Conservation (phyloP, 805 yeast genomes). For the Schizosaccharomyces lindneri region DNA sequence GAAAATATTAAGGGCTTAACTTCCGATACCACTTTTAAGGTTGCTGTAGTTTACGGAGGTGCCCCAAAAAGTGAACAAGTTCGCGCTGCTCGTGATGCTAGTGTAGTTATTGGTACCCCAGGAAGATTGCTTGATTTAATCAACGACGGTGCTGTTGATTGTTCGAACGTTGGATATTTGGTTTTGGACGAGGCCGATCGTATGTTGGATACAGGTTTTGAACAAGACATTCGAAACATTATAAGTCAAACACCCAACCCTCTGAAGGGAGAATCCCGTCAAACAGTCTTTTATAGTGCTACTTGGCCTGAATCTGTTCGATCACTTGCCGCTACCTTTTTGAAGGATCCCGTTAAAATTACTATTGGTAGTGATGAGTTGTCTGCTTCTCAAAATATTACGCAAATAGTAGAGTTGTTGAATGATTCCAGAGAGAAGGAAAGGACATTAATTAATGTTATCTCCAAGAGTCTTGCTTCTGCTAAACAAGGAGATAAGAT, state of each 20-base stretch:
- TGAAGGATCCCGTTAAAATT: conserved; percentile 64
- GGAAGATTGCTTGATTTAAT: conserved; percentile 81
- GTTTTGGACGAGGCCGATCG: conserved; percentile 96
- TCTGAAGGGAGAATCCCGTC: conserved; percentile 25
- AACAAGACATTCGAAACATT: conserved; percentile 76
- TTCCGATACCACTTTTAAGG: conserved; percentile 36
- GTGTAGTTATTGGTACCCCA: conserved; percentile 86
- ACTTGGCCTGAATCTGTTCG: conserved; percentile 99
- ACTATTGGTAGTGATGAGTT: conserved; percentile 74
- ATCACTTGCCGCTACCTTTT: conserved; percentile 63
- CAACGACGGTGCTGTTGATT: conserved; percentile 61
- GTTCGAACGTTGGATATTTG: conserved; percentile 44
- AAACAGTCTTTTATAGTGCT: conserved; percentile 97
- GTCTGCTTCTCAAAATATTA: conserved; percentile 78
- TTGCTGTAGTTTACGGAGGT: conserved; percentile 88
- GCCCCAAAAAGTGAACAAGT: conserved; percentile 88
- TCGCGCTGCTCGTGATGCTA: conserved; percentile 31
- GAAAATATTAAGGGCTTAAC: conserved; percentile 47
- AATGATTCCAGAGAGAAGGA: conserved; percentile 56
- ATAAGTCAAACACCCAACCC: conserved; percentile 29
- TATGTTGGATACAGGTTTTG: conserved; percentile 95
- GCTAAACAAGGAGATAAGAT: conserved; percentile 50
- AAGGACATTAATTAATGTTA: conserved; percentile 39
- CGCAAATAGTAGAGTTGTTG: conserved; percentile 80
- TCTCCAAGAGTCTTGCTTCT: conserved; percentile 51